Conservation (phyloP, 495 filamentous ascomycete species). For the Podospora pseudoanserina region DNA sequence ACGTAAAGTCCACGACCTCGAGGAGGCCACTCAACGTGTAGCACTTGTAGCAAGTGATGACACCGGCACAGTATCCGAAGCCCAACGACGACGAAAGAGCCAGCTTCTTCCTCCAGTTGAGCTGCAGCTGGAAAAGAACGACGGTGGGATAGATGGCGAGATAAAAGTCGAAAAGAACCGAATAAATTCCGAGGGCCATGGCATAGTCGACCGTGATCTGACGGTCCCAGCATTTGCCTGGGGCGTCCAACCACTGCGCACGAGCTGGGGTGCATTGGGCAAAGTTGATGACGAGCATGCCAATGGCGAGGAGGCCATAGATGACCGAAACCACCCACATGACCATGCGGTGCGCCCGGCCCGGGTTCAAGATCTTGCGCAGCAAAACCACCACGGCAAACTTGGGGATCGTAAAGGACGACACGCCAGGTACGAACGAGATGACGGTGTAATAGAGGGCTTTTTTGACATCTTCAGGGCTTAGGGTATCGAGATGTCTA, state of each 20-base stretch:
- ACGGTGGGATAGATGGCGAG: constrained; percentile 25
- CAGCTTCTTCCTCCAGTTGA: constrained; percentile 29
- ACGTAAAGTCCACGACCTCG: constrained; percentile 24
- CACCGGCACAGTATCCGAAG: constrained; percentile 27
- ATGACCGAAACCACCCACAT: constrained; percentile 24
- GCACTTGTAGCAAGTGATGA: constrained; percentile 25
- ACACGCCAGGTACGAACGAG: constrained; percentile 28
- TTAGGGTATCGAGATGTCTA: constrained; percentile 20
- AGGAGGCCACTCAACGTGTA: constrained; percentile 19
- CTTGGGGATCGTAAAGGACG: constrained; percentile 27
- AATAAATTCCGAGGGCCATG: constrained; percentile 18
- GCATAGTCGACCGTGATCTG: constrained; percentile 22
- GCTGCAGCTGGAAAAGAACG: constrained; percentile 15
- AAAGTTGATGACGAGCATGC: constrained; percentile 26
- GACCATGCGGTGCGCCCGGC: constrained; percentile 11
- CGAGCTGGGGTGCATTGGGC: constrained; percentile 25
- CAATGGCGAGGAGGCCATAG: constrained; percentile 13
- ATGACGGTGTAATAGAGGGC: constrained; percentile 23
- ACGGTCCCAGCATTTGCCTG: constrained; percentile 22
- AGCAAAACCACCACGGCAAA: constrained; percentile 29
- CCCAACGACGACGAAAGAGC: constrained; percentile 23
- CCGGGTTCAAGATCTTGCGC: constrained; percentile 22
- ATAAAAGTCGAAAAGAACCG: constrained; percentile 29
- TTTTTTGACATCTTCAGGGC: constrained; percentile 8
- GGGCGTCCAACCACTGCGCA: constrained; percentile 21